Percentiles rank a stretch among this genome's conserved stretches.
These are phyloP conservation scores for Phytopythium oedochilum DNA, from an alignment of 352 stramenopile species.

Conservation along the genomic window DNA sequence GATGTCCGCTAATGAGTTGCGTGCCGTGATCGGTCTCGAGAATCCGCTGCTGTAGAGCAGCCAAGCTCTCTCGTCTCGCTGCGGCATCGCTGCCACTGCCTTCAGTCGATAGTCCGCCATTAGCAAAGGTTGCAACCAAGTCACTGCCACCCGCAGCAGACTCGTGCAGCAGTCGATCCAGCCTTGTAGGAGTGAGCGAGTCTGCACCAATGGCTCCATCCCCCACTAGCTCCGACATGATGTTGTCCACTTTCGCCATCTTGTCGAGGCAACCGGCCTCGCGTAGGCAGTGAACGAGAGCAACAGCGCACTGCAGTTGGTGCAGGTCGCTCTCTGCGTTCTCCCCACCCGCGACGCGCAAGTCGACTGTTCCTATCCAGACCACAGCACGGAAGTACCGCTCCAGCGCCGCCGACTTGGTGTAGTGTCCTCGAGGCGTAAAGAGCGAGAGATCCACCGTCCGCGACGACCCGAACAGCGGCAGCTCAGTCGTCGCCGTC, in stretches of 20 bases:
- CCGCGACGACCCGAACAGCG: slow-evolving; percentile 9
- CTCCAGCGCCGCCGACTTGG: slow-evolving; percentile 10
- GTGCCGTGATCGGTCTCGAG: slow-evolving; percentile 5
- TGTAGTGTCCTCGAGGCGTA: slow-evolving; percentile 22
- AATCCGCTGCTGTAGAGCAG: slow-evolving; percentile 10
- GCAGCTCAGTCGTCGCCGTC: background rate
- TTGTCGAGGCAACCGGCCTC: slow-evolving; percentile 2
- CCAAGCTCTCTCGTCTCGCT: background rate
- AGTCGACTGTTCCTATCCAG: slow-evolving; percentile 16
- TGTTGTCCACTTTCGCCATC: slow-evolving; percentile 2
- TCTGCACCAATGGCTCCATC: slow-evolving; percentile 15
- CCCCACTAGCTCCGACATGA: slow-evolving; percentile 13
- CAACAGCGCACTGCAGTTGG: slow-evolving; percentile 12
- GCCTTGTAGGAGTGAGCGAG: slow-evolving; percentile 7
- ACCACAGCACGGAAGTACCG: slow-evolving; percentile 17
- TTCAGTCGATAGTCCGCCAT: background rate
- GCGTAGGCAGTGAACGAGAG: slow-evolving; percentile 11
- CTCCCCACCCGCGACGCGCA: slow-evolving; percentile 12
- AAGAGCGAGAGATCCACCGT: slow-evolving; percentile 20
- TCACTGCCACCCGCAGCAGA: background rate
- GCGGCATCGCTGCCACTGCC: background rate
- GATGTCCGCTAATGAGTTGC: slow-evolving; percentile 13
- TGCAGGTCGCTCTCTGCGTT: slow-evolving; percentile 4
- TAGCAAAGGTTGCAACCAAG: background rate
- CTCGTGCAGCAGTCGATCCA: background rate